These are phyloP conservation scores for Geosiphon pyriformis DNA, from an alignment of 192 early-diverging fungal species.

Conservation along the genomic window DNA sequence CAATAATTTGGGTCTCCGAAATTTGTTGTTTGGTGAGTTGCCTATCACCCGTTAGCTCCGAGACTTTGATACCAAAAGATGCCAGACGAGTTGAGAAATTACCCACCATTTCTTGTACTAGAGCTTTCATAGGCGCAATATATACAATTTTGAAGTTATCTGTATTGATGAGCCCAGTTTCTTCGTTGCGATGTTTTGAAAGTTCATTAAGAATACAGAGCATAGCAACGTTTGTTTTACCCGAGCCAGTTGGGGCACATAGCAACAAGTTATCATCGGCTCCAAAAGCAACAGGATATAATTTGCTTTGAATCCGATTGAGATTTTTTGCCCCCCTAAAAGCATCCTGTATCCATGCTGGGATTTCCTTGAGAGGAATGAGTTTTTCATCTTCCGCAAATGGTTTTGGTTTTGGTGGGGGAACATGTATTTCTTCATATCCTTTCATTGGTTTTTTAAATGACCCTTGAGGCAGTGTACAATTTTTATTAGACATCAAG, in stretches of 20 bases:
- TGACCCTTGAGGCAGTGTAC: conserved; percentile 86
- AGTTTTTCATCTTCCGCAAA: conserved; percentile 58
- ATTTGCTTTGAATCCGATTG: conserved; percentile 86
- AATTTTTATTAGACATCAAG: conserved; percentile 97
- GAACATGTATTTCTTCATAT: conserved; percentile 94
- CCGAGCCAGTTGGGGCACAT: conserved; percentile 98
- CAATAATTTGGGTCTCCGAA: conserved; percentile 91
- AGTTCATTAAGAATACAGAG: conserved; percentile 89
- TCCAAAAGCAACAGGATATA: conserved; percentile 82
- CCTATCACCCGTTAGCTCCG: conserved; percentile 95
- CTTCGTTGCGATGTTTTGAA: conserved; percentile 68
- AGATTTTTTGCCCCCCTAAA: conserved; percentile 65
- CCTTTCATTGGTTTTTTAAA: conserved; percentile 83
- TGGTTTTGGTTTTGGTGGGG: conserved; percentile 71
- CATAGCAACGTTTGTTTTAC: conserved; percentile 98
- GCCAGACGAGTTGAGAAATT: conserved; percentile 75
- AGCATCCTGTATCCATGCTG: conserved; percentile 74
- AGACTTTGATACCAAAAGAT: conserved; percentile 80
- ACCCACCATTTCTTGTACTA: conserved; percentile 97
- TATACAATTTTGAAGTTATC: conserved; percentile 97
- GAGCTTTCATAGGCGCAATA: conserved; percentile 98
- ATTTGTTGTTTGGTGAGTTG: conserved; percentile 97
- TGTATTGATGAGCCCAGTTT: conserved; percentile 65
- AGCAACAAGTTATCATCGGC: conserved; percentile 92
- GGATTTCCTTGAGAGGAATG: conserved; percentile 62